These are phyloP conservation scores for Pseudofabraea citricarpa DNA, from an alignment of 2,329 filamentous ascomycete genomes.

Conservation along the genomic window DNA sequence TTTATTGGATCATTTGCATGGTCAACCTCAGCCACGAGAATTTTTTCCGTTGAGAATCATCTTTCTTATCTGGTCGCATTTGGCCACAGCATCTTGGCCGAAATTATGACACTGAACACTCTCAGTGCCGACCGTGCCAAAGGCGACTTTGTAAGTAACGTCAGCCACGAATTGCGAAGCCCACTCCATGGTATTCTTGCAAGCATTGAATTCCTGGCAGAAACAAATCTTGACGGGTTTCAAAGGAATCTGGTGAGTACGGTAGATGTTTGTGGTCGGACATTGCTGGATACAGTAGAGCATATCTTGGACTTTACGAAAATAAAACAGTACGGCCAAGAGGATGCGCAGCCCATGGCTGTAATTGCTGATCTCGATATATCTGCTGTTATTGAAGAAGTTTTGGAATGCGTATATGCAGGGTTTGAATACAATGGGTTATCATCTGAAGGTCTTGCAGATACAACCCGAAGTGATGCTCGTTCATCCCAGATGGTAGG, in stretches of 20 bases:
- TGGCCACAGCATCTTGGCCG: conserved; percentile 49
- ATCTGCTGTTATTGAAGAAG: conserved; percentile 29
- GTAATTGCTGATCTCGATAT: conserved; percentile 25
- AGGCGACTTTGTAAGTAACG: conserved; percentile 50
- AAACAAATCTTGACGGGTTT: conserved; percentile 30
- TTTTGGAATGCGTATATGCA: conserved; percentile 30
- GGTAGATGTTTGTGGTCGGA: conserved; percentile 28
- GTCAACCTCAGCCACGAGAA: conserved; percentile 35
- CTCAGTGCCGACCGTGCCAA: conserved; percentile 44
- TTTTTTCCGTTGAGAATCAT: neutral
- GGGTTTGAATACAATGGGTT: conserved; percentile 27
- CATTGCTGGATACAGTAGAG: conserved; percentile 31
- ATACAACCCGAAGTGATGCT: conserved; percentile 13
- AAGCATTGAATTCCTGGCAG: conserved; percentile 42
- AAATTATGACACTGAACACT: conserved; percentile 45
- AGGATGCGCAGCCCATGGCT: conserved; percentile 14
- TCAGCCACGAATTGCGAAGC: conserved; percentile 51
- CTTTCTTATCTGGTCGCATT: conserved; percentile 40
- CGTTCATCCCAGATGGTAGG: neutral
- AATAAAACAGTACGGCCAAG: conserved; percentile 21
- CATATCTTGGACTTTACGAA: conserved; percentile 33
- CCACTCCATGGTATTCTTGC: conserved; percentile 52
- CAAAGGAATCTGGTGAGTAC: conserved; percentile 28
- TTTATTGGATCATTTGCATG: conserved; percentile 43
- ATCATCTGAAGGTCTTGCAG: conserved; percentile 19